Percentiles rank a stretch among this genome's conserved stretches.
Evolutionary conservation across 176 grass and related monocot species (phyloP).

Genomic region (Saccharum spontaneum): DNA sequence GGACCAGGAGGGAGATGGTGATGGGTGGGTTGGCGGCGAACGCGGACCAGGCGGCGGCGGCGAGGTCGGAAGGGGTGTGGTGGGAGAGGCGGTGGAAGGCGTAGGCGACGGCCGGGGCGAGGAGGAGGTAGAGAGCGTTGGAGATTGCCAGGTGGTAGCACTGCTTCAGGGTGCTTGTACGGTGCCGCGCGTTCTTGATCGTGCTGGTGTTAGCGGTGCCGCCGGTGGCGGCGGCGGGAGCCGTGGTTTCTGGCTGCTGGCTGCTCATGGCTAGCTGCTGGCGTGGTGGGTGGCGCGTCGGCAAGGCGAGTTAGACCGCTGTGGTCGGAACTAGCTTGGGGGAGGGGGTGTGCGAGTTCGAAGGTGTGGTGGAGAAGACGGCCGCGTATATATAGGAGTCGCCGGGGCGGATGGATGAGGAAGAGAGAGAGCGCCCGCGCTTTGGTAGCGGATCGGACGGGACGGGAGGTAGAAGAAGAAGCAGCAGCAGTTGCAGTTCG

Average conservation of each 20-base stretch:
- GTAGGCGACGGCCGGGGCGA: conserved; percentile 15
- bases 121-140: conserved; percentile 47
- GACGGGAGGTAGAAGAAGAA: too few relatives aligned
- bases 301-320: too few relatives aligned
- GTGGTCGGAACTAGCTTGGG: too few relatives aligned
- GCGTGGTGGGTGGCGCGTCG: background rate
- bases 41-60: background rate
- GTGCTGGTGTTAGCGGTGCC: background rate
- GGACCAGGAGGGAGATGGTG: background rate
- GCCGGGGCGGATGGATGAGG: background rate
- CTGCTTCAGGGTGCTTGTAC: conserved; percentile 27
- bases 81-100: background rate
- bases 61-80: conserved; percentile 5
- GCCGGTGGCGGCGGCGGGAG: background rate
- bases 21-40: background rate
- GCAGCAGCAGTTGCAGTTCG: too few relatives aligned
- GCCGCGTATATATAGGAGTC: conserved; percentile 23
- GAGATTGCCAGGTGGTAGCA: conserved; percentile 52
- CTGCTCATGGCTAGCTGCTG: conserved; percentile 5
- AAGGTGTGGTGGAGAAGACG: background rate
- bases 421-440: too few relatives aligned
- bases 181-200: background rate
- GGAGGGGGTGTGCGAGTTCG: background rate
- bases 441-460: too few relatives aligned
- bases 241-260: background rate